Percentiles rank a stretch among this genome's conserved stretches.
Conservation (phyloP, 495 filamentous ascomycete genomes). For the Penicillium herquei region DNA sequence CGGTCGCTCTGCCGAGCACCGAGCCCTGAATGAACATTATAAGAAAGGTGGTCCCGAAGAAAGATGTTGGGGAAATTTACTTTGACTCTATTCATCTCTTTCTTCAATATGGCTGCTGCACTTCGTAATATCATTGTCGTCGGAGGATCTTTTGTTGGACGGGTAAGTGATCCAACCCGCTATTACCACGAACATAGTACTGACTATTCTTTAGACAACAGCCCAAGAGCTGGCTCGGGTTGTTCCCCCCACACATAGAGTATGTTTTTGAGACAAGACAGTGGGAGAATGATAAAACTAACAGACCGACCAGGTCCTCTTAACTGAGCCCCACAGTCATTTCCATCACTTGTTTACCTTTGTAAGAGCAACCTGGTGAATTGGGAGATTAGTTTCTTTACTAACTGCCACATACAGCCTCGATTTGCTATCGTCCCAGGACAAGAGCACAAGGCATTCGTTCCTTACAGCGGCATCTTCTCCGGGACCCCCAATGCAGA, state of each 20-base stretch:
- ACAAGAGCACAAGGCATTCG: constrained; percentile 57
- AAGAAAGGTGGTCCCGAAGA: not conserved
- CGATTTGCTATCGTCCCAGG: constrained; percentile 48
- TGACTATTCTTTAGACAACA: constrained; percentile 21
- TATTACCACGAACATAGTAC: not conserved
- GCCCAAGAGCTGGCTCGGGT: constrained; percentile 39
- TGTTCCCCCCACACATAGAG: constrained; percentile 38
- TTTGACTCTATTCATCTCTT: not conserved
- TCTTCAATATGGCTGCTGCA: constrained; percentile 20
- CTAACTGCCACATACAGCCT: constrained; percentile 30
- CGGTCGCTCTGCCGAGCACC: not conserved
- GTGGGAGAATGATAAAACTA: not conserved
- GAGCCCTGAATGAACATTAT: not conserved
- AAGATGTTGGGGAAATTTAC: too few species aligned
- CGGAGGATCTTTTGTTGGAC: constrained; percentile 44
- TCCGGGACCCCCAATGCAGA: constrained; percentile 27
- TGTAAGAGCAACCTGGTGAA: constrained; percentile 26
- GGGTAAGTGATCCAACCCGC: constrained; percentile 18
- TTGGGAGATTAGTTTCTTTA: not conserved
- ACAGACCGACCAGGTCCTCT: constrained; percentile 34
- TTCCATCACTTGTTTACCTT: constrained; percentile 56
- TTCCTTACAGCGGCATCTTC: constrained; percentile 47
- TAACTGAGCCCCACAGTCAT: constrained; percentile 52
- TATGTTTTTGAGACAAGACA: not conserved
- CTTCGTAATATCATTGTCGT: constrained; percentile 43